Base-by-base conservation (phyloP, 495 filamentous ascomycete species). In the Copromyces sp. region DNA sequence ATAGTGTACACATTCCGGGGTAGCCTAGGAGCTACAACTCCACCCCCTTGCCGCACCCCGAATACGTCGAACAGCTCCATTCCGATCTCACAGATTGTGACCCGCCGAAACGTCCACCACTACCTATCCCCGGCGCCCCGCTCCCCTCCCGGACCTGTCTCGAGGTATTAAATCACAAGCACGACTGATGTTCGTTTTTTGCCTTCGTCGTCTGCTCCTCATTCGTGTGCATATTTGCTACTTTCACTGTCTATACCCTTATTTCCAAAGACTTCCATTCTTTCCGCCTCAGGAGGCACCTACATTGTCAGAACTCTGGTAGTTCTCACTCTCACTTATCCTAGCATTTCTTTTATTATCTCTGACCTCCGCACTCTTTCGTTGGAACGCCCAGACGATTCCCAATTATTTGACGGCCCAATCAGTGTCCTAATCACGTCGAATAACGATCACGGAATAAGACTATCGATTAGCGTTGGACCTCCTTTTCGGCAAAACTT, bases 291-390 rank as follows among this genome's bases (percentile, higher is more conserved):
- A 2, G 53, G 53, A 59, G 11, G 47, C 47, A 59, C 4, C 47
- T 29, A 29, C 20, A 24, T 65, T 65, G 29, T 65, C 84, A 83
- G 80, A 84, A 81, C 86, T 86, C 86, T 82, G 84, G 85, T 81
- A 86, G 85, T 84, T 86, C 83, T 82, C 76, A 78, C 79, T 77
- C 12, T 17, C 7, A 74, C 73, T 80, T 77, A 72, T 75, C 78
- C 53, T 74, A 70, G 68, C 72, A 70, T 69, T 76, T 76, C 69
- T 41, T 72, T 70, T 74, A 74, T 70, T 65, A 68, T 68, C 73
- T 68, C 32, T 70, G 70, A 39, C 70, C 35, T 71, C n/a, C 68
- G 37, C 72, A 17, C 42, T 45, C 61, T 40, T 68, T 68, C 29
- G 20, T 68, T 73, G 65, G 68, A 77, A 77, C 44, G 39, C 44